These are phyloP conservation scores for Fusarium heterosporum DNA, from an alignment of 2,329 filamentous ascomycete genomes.

Conservation along the genomic window DNA sequence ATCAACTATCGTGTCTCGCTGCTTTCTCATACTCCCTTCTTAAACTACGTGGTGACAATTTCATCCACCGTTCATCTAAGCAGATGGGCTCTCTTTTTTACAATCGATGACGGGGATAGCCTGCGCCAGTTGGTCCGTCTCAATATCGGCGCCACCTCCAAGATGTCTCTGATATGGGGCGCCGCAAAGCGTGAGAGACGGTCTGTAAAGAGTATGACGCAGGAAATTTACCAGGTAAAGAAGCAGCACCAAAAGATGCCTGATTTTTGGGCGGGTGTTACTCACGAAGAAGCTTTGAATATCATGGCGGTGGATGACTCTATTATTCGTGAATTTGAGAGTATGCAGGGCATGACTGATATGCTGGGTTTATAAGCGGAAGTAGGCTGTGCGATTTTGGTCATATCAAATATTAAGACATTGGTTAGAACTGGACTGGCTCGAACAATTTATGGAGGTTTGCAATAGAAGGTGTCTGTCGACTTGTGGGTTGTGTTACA, in stretches of 20 bases:
- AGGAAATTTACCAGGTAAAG: slow-evolving; percentile 74
- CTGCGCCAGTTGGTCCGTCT: slow-evolving; percentile 81
- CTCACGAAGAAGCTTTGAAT: slow-evolving; percentile 65
- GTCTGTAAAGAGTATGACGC: slow-evolving; percentile 83
- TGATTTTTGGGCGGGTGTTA: slow-evolving; percentile 66
- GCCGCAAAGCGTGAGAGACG: slow-evolving; percentile 76
- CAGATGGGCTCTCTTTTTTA: slow-evolving; percentile 76
- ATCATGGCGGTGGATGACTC: slow-evolving; percentile 68
- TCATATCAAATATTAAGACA: not conserved
- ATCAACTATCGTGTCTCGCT: slow-evolving; percentile 79
- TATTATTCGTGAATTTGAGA: slow-evolving; percentile 69
- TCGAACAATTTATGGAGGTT: not conserved
- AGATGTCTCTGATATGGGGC: slow-evolving; percentile 76
- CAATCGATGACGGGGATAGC: slow-evolving; percentile 71
- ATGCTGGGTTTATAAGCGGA: slow-evolving; percentile 28
- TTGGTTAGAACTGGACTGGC: not conserved
- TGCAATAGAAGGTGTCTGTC: not conserved
- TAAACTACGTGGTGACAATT: slow-evolving; percentile 82
- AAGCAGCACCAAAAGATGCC: slow-evolving; percentile 66
- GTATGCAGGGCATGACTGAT: slow-evolving; percentile 38
- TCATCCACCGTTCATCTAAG: slow-evolving; percentile 85
- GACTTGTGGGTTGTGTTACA: not conserved
- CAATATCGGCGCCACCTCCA: slow-evolving; percentile 80
- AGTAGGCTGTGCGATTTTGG: not conserved
- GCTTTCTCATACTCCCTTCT: slow-evolving; percentile 82